Percentiles rank a stretch among this genome's conserved stretches.
Evolutionary conservation across 768 basidiomycete species (phyloP).

Genomic region (Paxillus rubicundulus): DNA sequence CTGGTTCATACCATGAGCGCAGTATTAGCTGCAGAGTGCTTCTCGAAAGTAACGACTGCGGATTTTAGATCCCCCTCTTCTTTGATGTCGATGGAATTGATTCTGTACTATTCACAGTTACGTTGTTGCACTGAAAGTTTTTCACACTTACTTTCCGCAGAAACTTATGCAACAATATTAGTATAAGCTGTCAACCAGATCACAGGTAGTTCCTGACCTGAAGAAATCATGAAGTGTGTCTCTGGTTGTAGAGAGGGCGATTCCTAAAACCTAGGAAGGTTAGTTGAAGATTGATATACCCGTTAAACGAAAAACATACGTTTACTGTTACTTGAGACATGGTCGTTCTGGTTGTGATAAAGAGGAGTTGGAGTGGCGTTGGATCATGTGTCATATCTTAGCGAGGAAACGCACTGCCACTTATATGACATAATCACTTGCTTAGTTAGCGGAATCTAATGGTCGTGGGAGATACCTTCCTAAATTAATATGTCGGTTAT

Average conservation of each 20-base stretch:
- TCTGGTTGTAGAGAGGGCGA: constrained; percentile 65
- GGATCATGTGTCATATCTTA: constrained; percentile 5
- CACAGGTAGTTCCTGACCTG: constrained; percentile 47
- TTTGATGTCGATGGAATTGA: constrained; percentile 61
- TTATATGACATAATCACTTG: not conserved
- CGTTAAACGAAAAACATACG: constrained; percentile 30
- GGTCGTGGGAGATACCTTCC: not conserved
- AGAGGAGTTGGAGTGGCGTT: not conserved
- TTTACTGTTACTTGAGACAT: constrained; percentile 30
- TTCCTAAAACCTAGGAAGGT: constrained; percentile 59
- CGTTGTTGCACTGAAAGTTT: not conserved
- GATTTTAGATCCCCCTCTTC: constrained; percentile 36
- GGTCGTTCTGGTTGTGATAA: constrained; percentile 2
- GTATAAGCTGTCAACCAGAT: constrained; percentile 2
- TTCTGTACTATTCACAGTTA: constrained; percentile 40
- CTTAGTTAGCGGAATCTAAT: not conserved
- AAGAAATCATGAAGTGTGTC: constrained; percentile 77
- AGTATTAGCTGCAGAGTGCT: constrained; percentile 78
- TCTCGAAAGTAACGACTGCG: constrained; percentile 84
- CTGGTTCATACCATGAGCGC: constrained; percentile 64
- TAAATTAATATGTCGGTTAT: not conserved
- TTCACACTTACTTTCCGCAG: constrained; percentile 69
- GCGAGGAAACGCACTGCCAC: constrained; percentile 7
- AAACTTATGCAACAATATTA: constrained; percentile 47
- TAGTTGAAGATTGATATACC: not conserved